Base-by-base conservation (phyloP, 768 basidiomycete species). In the Mycena rosella region DNA sequence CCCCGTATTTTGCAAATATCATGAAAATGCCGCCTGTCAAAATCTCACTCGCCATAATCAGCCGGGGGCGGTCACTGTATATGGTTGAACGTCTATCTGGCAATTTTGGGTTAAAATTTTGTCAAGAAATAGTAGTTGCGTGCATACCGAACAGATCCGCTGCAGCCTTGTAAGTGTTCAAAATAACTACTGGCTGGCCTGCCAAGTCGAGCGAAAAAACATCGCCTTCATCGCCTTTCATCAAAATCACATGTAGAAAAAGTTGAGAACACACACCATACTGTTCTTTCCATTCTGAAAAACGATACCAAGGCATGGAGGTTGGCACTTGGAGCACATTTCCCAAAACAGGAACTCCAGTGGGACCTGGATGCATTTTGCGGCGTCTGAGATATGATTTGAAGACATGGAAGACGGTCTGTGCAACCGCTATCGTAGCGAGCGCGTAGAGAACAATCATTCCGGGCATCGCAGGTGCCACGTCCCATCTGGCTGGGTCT, bases 171-270 rank as follows among this genome's bases (percentile, higher is more conserved):
- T 57, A 44, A 32, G 13, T 30, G 36, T 57, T 57, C 40, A 57
- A 30, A n/a, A 57, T 22, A n/a, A 57, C 40, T 22, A 57, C 55
- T 22, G 55, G 55, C 20, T 57, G 55, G 26, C 55, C 55, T 8
- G 26, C 55, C 11, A 57, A 17, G 36, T 57, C 22, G 40, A 57
- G 55, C 5, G 40, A 44, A 27, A 11, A 45, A 3, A 45, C 44
- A 45, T 45, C 44, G 44, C 44, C 44, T 45, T 17, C 7, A 4
- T 15, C 13, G 38, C 9, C 17, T 4, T 18, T 4, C 5, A 40
- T 40, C 4, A 40, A 45, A 45, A 45, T 45, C n/a, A 5, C 22
- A 17, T 4, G 22, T 13, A 45, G n/a, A 13, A 22, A 3, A 45
- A 45, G 17, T n/a, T n/a, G n/a, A 42, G n/a, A 22, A n/a, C 5